Evolutionary conservation across 1,284 basidiomycete genomes (phyloP).

Genomic region (Marasmius sp.): DNA sequence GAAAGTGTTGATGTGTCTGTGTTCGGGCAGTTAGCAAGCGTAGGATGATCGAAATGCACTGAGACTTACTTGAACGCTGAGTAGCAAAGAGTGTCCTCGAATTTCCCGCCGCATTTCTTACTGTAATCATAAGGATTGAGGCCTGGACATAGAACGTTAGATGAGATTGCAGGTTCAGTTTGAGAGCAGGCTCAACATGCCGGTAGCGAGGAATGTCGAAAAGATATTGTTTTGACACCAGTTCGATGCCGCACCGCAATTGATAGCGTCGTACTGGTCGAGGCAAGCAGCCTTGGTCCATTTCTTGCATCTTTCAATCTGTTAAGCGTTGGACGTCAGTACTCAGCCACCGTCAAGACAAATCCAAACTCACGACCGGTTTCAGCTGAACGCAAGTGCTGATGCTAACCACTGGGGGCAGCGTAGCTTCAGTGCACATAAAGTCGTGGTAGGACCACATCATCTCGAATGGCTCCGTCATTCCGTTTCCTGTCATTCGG

Average conservation of each 20-base stretch:
- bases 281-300: conserved; percentile 47
- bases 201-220: conserved; percentile 31
- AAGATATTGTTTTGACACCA: conserved; percentile 45
- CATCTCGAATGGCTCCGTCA: conserved; percentile 45
- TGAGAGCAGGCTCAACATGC: conserved; percentile 23
- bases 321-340: background rate
- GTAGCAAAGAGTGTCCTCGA: conserved; percentile 44
- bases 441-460: conserved; percentile 44
- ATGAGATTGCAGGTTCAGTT: too few relatives aligned
- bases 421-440: conserved; percentile 37
- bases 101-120: conserved; percentile 49
- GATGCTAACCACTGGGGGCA: background rate
- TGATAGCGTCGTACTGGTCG: conserved; percentile 48
- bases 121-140: conserved; percentile 65
- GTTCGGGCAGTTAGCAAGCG: background rate
- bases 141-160: conserved; percentile 19
- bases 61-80: conserved; percentile 41
- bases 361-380: conserved; percentile 34
- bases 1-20: conserved; percentile 50
- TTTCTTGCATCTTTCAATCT: conserved; percentile 50
- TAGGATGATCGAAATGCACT: background rate
- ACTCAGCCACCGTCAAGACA: background rate
- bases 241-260: conserved; percentile 46
- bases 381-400: conserved; percentile 47
- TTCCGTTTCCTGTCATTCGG: conserved; percentile 48